Percentiles rank a stretch among this genome's conserved stretches.
Conservation (phyloP, 148 eudicot species). For the Nyssa sinensis region DNA sequence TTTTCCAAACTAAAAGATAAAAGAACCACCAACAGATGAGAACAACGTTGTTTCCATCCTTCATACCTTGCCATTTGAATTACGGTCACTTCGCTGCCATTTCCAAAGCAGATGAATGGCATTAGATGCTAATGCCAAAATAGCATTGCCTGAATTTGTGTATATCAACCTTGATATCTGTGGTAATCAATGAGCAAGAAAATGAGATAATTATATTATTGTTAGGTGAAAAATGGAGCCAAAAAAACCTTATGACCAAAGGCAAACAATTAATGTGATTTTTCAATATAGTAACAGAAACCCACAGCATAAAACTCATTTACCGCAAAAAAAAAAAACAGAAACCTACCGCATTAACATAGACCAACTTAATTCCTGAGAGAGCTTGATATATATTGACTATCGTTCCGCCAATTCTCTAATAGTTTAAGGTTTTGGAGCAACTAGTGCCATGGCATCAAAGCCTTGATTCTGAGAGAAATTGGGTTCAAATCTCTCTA, state of each 20-base stretch:
- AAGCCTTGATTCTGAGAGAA: no score
- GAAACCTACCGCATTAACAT: neutral
- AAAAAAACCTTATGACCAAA: neutral
- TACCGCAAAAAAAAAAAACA: no score
- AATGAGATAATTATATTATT: neutral
- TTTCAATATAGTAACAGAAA: neutral
- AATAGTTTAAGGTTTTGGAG: no score
- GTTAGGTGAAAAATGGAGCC: neutral
- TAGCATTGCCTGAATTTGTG: constrained; percentile 80
- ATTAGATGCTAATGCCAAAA: constrained; percentile 80
- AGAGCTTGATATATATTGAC: no score
- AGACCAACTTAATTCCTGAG: neutral
- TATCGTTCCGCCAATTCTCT: no score
- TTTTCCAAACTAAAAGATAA: neutral
- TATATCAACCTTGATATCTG: constrained; percentile 90
- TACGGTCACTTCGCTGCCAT: constrained; percentile 73
- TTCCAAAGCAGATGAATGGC: constrained; percentile 93
- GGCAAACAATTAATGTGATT: neutral
- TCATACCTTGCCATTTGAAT: constrained; percentile 63
- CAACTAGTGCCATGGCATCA: no score
- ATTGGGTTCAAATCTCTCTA: no score
- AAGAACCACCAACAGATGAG: neutral
- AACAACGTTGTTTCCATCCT: neutral
- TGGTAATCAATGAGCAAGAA: constrained; percentile 16
- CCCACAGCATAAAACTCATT: no score